Evolutionary conservation across 345 rosid species (phyloP), one percentile per base, ranked within the genome.

Genomic region (Eucalyptus erythrocorys): DNA sequence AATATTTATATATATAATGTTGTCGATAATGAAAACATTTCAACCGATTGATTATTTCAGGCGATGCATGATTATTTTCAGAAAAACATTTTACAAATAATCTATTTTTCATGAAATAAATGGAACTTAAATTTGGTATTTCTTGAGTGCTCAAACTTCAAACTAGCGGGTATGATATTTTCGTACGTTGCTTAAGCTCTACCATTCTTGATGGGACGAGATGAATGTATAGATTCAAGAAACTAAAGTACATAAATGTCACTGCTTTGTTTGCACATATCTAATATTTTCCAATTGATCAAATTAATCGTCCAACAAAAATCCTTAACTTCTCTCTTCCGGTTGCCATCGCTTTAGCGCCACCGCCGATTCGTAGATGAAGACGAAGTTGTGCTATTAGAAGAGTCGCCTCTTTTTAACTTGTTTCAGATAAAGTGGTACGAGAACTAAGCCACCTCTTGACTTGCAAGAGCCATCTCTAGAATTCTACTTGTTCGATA

Each of bases 31-130:
- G 15, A 21, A 76, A 21, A 76, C 47, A 76, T 21, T 37, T 76
- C 42, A 40, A 42, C 24, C 12, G 2, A 76, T 26, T 76, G 13
- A 40, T 76, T 40, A 40, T 21, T 76, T 6, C 5, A 3, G 1
- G 3, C 3, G 4, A 76, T 17, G 9, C 7, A 16, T 4, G 24
- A 8, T 76, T 22, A 10, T 21, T 21, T 37, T 10, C 4, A 10
- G 3, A 21, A 76, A 37, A 40, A 37, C 3, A 37, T 1, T 37
- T 37, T 37, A 2, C 8, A 21, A 37, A 37, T 37, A 0, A 3
- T 76, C 21, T 6, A 37, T 76, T 71, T 71, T 71, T 9, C 27
- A 5, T 24, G 4, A 19, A 71, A 37, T 6, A 21, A 71, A 10
- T 3, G 3, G 7, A 37, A 1, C 4, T 6, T 71, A 68, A 32